Conservation (phyloP, 306 rosid genomes). For the Canavalia gladiata region DNA sequence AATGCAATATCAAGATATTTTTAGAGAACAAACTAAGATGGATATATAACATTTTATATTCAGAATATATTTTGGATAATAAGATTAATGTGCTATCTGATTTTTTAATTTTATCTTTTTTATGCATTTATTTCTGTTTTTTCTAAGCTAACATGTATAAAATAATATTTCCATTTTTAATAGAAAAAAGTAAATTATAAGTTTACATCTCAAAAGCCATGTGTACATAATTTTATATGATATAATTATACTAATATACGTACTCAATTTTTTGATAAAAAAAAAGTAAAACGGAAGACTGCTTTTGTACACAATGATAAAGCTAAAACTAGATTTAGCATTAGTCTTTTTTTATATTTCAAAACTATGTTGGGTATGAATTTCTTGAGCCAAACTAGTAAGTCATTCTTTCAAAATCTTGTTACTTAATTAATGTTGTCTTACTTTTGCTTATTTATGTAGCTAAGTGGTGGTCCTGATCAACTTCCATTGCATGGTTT, state of each 20-base stretch:
- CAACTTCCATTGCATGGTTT: background rate
- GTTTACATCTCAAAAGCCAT: conserved; percentile 14
- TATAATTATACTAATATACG: background rate
- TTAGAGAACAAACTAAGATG: background rate
- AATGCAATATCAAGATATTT: background rate
- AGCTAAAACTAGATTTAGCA: conserved; percentile 42
- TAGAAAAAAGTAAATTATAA: background rate
- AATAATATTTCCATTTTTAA: conserved; percentile 1
- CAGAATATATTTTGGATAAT: background rate
- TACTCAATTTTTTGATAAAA: background rate
- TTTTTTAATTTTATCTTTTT: background rate
- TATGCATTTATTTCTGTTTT: background rate
- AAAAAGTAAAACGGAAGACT: conserved; percentile 41
- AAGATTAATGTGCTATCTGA: background rate
- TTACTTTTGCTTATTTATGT: conserved; percentile 49
- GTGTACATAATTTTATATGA: background rate
- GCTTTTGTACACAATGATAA: conserved; percentile 50
- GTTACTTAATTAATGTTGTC: conserved; percentile 32
- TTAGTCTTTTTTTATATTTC: conserved; percentile 25
- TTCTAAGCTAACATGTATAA: background rate
- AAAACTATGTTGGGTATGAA: conserved; percentile 46
- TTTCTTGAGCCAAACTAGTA: conserved; percentile 42
- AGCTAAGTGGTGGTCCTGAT: conserved; percentile 42
- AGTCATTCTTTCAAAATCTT: conserved; percentile 36
- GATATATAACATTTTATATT: background rate